These are phyloP conservation scores for Globisporangium apiculatum DNA, from an alignment of 352 stramenopile species.

Conservation along the genomic window DNA sequence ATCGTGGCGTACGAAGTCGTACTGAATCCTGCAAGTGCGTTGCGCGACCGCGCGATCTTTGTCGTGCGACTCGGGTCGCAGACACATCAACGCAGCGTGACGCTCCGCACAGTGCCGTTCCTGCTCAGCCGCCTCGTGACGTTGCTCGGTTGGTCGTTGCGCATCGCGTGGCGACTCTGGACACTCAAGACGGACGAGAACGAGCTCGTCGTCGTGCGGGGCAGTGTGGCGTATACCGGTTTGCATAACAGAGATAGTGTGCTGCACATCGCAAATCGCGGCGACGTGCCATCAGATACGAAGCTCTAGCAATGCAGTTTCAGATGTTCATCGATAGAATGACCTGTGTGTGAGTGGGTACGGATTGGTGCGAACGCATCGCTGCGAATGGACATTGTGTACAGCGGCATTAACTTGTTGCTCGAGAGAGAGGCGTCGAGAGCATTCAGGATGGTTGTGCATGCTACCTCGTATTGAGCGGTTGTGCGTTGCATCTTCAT, in stretches of 20 bases:
- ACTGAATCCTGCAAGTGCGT: neutral
- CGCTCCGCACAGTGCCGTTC: slow-evolving; percentile 7
- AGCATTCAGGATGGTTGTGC: too few species aligned
- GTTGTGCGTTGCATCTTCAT: too few species aligned
- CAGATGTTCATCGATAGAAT: too few species aligned
- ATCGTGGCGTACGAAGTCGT: slow-evolving; percentile 1
- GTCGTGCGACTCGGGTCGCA: neutral
- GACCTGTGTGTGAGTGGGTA: too few species aligned
- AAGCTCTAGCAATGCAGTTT: too few species aligned
- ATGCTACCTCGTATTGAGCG: too few species aligned
- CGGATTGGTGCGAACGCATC: too few species aligned
- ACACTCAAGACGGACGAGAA: neutral
- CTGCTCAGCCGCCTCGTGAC: slow-evolving; percentile 8
- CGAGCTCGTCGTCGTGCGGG: slow-evolving; percentile 13
- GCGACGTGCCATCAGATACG: too few species aligned
- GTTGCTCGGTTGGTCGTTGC: slow-evolving; percentile 7
- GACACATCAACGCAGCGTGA: neutral
- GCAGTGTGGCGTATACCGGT: slow-evolving; percentile 2
- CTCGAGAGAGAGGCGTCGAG: too few species aligned
- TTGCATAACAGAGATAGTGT: neutral
- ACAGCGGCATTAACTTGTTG: too few species aligned
- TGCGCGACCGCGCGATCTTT: slow-evolving; percentile 4
- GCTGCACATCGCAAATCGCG: too few species aligned
- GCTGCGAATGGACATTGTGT: too few species aligned
- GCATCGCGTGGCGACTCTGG: slow-evolving; percentile 5